These are phyloP conservation scores for Claviceps purpurea DNA, from an alignment of 2,329 filamentous ascomycete genomes.

Conservation along the genomic window DNA sequence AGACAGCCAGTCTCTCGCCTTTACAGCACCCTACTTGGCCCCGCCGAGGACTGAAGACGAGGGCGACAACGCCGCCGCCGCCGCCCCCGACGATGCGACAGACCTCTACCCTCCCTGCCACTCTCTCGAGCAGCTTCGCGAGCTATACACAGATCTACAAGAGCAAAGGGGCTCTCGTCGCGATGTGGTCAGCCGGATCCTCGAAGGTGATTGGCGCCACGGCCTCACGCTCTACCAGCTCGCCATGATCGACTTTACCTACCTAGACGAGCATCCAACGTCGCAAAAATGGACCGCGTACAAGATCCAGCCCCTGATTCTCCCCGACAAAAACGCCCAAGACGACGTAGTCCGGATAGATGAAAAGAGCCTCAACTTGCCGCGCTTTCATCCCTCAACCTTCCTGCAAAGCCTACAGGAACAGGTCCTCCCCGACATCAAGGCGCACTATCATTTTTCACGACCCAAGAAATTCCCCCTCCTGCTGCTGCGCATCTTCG, in stretches of 20 bases:
- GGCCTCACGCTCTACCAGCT: conserved; percentile 53
- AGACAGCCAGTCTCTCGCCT: conserved; percentile 47
- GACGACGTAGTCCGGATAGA: conserved; percentile 29
- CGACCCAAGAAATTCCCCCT: conserved; percentile 56
- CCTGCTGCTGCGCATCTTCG: conserved; percentile 63
- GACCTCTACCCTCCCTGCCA: conserved; percentile 57
- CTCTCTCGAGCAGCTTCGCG: conserved; percentile 52
- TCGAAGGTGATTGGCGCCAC: conserved; percentile 55
- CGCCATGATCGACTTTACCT: conserved; percentile 54
- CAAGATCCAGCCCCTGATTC: conserved; percentile 40
- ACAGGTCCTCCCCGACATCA: conserved; percentile 64
- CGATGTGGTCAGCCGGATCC: conserved; percentile 49
- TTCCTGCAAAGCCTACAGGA: conserved; percentile 65
- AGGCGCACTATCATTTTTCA: conserved; percentile 71
- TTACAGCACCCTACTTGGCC: conserved; percentile 28
- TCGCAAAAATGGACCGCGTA: conserved; percentile 53
- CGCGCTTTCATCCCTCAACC: conserved; percentile 66
- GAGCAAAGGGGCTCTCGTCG: conserved; percentile 45
- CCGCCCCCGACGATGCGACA: conserved; percentile 42
- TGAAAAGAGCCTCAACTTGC: conserved; percentile 36
- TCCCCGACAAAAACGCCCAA: conserved; percentile 21
- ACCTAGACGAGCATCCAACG: conserved; percentile 50
- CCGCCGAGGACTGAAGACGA: conserved; percentile 17
- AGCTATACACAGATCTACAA: conserved; percentile 49
- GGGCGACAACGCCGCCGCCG: conserved; percentile 19